Evolutionary conservation across 139 green algal species (phyloP), one percentile per base, ranked within the genome.

Genomic region (Chlamydomonas sp.): DNA sequence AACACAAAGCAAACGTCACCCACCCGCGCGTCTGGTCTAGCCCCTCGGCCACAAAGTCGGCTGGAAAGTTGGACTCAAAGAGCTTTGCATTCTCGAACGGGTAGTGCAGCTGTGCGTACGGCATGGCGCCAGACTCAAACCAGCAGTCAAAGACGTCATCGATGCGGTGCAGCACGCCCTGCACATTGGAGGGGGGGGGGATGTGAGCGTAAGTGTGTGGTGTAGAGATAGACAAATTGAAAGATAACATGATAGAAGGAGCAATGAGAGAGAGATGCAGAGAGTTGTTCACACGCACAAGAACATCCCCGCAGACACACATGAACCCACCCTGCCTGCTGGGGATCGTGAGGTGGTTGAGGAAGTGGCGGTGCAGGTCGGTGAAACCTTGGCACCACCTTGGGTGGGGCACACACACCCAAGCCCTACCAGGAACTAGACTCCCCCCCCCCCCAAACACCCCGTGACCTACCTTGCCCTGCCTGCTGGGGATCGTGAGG

Each of bases 81-180:
- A 84, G 75, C 73, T 96, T 80, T 78, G 90, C 91, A 88, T 99
- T 98, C 85, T 98, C 94, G 81, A 99, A 99, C 35, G 95, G 95
- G 77, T 99, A 99, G 83, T 99, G 95, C 79, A 91, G 70, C 84
- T 90, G 79, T 37, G 77, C 95, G 72, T 99, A 99, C 5, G 95
- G 95, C 95, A 99, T 99, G 69, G 75, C 85, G 34, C 95, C 95
- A 5, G 65, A 87, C 87, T 99, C 95, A 77, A 99, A 99, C 95
- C 95, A 99, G 83, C 95, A 99, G 82, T 99, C 95, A 82, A 99
- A 99, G n/a, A 98, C 95, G 38, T 96, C 91, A n/a, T 94, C 87
- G 50, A 96, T 80, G 26, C 91, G 84, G n/a, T 74, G 69, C 75
- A 97, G 85, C n/a, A 65, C 30, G 3, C 83, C 84, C n/a, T 59